Evolutionary conservation across 164 flowering plant species (phyloP).

Genomic region (Warburgia ugandensis): DNA sequence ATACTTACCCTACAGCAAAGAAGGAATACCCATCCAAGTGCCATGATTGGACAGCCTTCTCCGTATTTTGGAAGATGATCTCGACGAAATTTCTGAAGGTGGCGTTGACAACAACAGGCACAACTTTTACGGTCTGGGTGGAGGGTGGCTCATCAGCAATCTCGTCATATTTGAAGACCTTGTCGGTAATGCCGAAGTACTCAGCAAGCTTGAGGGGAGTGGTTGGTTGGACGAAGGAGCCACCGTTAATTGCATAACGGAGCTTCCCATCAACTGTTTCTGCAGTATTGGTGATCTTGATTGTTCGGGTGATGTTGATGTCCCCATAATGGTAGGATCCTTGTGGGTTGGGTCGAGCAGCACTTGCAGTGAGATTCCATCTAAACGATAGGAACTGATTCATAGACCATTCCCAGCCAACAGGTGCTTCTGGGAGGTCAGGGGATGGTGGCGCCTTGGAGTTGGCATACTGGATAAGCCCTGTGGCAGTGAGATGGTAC

Average conservation of each 20-base stretch:
- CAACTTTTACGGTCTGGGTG: conserved; percentile 1
- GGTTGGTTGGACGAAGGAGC: conserved; percentile 14
- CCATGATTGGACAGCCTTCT: conserved; percentile 36
- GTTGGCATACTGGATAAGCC: conserved; percentile 43
- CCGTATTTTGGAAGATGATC: conserved; percentile 47
- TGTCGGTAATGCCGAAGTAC: conserved; percentile 21
- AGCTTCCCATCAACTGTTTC: conserved; percentile 26
- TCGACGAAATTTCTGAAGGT: conserved; percentile 39
- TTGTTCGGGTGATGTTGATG: conserved; percentile 35
- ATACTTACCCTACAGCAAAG: conserved; percentile 42
- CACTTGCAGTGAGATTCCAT: conserved; percentile 36
- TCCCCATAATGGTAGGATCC: conserved; percentile 37
- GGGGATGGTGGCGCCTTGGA: conserved; percentile 37
- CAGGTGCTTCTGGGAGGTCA: background rate
- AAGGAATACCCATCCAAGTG: conserved; percentile 46
- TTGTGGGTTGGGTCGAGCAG: conserved; percentile 38
- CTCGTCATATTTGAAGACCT: conserved; percentile 27
- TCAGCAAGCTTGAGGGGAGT: conserved; percentile 37
- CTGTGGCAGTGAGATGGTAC: conserved; percentile 34
- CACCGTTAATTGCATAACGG: conserved; percentile 34
- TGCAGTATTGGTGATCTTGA: conserved; percentile 27
- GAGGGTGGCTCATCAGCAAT: conserved; percentile 28
- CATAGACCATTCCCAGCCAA: no score
- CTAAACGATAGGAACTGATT: no score
- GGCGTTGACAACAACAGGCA: conserved; percentile 25